Evolutionary conservation across 768 basidiomycete genomes (phyloP).

Genomic region (Lentinula detonsa): DNA sequence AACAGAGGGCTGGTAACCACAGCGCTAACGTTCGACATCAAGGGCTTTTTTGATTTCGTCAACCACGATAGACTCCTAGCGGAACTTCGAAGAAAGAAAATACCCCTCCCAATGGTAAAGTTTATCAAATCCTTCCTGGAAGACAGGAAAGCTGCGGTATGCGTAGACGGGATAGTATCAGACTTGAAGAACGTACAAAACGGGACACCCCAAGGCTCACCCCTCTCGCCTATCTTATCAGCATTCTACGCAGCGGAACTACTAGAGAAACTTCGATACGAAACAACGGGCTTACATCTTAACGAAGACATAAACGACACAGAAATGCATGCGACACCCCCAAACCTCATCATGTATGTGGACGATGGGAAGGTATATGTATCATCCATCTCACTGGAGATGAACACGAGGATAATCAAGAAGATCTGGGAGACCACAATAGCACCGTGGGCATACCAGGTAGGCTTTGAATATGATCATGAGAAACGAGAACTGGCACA

Average conservation of each 20-base stretch:
- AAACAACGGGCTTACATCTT: not conserved
- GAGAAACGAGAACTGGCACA: constrained; percentile 23
- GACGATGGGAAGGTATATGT: constrained; percentile 24
- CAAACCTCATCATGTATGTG: constrained; percentile 20
- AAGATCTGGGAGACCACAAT: constrained; percentile 9
- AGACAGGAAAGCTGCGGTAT: constrained; percentile 14
- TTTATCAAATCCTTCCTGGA: constrained; percentile 14
- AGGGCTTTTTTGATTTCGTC: too few species aligned
- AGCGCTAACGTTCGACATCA: constrained; percentile 1
- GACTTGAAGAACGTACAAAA: not conserved
- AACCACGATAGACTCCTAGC: too few species aligned
- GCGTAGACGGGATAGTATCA: constrained; percentile 13
- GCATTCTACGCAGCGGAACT: constrained; percentile 19
- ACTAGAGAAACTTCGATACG: constrained; percentile 14
- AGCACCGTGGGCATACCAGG: constrained; percentile 10
- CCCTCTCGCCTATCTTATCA: constrained; percentile 19
- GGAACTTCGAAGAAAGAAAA: constrained; percentile 14
- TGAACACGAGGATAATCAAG: constrained; percentile 15
- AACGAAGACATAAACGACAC: not conserved
- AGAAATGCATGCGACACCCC: not conserved
- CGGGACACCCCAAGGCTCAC: constrained; percentile 3
- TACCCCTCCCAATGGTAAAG: constrained; percentile 9
- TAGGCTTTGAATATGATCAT: constrained; percentile 14
- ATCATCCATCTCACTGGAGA: constrained; percentile 17
- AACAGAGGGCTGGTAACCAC: too few species aligned